A percentile compares a stretch with the other conserved stretches of the same genome.
Evolutionary conservation across 2,329 filamentous ascomycete genomes (phyloP).

Genomic region (Aspergillus chevalieri): DNA sequence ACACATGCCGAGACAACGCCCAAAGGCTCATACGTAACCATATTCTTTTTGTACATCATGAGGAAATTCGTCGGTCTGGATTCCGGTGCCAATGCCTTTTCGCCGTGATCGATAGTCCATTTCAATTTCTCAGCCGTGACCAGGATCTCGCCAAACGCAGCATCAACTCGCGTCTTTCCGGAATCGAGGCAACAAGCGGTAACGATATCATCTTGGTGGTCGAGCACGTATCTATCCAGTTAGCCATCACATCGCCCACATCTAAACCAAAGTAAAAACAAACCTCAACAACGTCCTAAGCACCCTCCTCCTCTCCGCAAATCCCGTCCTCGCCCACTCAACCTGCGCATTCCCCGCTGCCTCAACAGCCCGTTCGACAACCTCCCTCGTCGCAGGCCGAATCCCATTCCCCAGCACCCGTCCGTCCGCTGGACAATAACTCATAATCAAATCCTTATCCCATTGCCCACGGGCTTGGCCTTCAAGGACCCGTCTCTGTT

Average conservation of each 20-base stretch:
- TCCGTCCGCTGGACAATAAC: conserved; percentile 74
- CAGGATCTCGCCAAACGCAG: conserved; percentile 86
- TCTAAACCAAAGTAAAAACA: conserved; percentile 6
- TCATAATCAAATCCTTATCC: conserved; percentile 35
- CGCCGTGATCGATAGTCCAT: conserved; percentile 90
- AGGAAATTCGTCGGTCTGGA: conserved; percentile 79
- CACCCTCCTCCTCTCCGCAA: conserved; percentile 69
- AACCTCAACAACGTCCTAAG: conserved; percentile 70
- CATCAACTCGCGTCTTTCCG: conserved; percentile 94
- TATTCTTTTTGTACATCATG: conserved; percentile 93
- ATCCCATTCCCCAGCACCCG: conserved; percentile 61
- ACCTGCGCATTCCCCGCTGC: conserved; percentile 68
- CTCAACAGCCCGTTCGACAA: conserved; percentile 72
- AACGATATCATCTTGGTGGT: conserved; percentile 84
- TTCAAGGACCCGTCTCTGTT: conserved; percentile 30
- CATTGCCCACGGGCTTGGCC: conserved; percentile 37
- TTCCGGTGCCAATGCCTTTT: conserved; percentile 67
- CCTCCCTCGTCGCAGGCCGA: conserved; percentile 67
- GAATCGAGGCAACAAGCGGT: conserved; percentile 82
- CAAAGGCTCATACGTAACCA: conserved; percentile 82
- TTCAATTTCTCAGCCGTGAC: conserved; percentile 89
- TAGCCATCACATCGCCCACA: background rate
- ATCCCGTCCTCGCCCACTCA: conserved; percentile 71
- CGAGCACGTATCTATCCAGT: conserved; percentile 60
- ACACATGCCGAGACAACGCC: conserved; percentile 90